These are phyloP conservation scores for Podaxis sp. DNA, from an alignment of 768 basidiomycete species.

Conservation along the genomic window DNA sequence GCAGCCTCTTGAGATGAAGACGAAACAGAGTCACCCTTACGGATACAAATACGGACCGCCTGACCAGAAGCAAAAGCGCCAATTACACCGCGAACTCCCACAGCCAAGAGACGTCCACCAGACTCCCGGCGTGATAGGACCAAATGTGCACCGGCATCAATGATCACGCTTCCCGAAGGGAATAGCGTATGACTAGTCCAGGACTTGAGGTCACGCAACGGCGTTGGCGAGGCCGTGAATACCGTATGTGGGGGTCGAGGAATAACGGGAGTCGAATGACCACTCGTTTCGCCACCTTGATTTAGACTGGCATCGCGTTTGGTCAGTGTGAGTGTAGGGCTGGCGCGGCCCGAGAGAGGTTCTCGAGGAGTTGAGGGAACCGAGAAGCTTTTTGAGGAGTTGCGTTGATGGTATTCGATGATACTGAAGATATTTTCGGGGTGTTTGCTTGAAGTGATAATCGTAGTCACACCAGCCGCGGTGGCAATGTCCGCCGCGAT, in stretches of 20 bases:
- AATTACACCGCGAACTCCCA: slow-evolving; percentile 82
- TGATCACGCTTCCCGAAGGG: slow-evolving; percentile 84
- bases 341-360: not conserved
- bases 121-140: slow-evolving; percentile 85
- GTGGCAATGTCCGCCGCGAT: slow-evolving; percentile 98
- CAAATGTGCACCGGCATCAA: slow-evolving; percentile 85
- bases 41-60: slow-evolving; percentile 81
- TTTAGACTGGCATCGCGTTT: not conserved
- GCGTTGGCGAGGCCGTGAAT: slow-evolving; percentile 72
- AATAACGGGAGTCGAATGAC: slow-evolving; percentile 20
- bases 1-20: slow-evolving; percentile 27
- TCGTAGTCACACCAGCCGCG: slow-evolving; percentile 89
- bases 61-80: slow-evolving; percentile 94
- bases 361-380: slow-evolving; percentile 14
- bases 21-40: slow-evolving; percentile 23
- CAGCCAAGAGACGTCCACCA: slow-evolving; percentile 89
- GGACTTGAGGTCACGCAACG: slow-evolving; percentile 83
- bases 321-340: slow-evolving; percentile 2
- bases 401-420: slow-evolving; percentile 66
- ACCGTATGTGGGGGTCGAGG: slow-evolving; percentile 81
- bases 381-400: slow-evolving; percentile 35
- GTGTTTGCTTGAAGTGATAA: slow-evolving; percentile 82
- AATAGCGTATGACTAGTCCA: slow-evolving; percentile 97
- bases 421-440: slow-evolving; percentile 76
- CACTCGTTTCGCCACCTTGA: slow-evolving; percentile 18